Conservation (phyloP, 225 moss, liverwort and hornwort genomes). For the Climacium dendroides region DNA sequence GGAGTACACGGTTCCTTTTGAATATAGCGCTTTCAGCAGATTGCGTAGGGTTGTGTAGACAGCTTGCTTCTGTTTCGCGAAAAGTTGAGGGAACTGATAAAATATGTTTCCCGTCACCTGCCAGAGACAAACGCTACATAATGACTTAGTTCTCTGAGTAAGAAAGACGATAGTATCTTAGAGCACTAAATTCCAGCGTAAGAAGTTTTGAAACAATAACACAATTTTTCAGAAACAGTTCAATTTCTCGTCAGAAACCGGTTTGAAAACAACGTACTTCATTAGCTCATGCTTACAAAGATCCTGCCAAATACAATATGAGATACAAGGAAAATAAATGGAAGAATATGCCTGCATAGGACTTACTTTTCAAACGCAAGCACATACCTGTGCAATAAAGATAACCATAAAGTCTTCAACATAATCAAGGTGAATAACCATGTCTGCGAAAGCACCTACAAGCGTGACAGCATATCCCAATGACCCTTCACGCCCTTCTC, state of each 20-base stretch:
- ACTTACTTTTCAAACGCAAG: neutral
- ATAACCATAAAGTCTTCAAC: constrained; percentile 85
- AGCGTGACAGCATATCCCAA: constrained; percentile 81
- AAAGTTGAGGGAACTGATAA: constrained; percentile 81
- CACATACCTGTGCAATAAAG: constrained; percentile 78
- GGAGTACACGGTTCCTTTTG: constrained; percentile 66
- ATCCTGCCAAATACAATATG: neutral
- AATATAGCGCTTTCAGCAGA: constrained; percentile 62
- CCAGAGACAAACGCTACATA: neutral
- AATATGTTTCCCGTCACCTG: constrained; percentile 88
- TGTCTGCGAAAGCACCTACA: constrained; percentile 85
- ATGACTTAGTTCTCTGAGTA: neutral
- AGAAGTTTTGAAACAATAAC: neutral
- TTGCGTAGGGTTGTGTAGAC: constrained; percentile 46
- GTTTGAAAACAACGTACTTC: neutral
- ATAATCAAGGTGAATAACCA: constrained; percentile 62
- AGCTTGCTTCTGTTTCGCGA: constrained; percentile 76
- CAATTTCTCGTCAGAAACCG: neutral
- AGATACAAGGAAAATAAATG: neutral
- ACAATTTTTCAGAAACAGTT: neutral
- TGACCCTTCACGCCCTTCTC: constrained; percentile 61
- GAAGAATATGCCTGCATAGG: neutral
- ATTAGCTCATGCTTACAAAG: neutral
- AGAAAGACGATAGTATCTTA: neutral
- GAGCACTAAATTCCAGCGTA: neutral